Evolutionary conservation across 164 flowering plant genomes (phyloP).

Genomic region (Umbellularia californica): DNA sequence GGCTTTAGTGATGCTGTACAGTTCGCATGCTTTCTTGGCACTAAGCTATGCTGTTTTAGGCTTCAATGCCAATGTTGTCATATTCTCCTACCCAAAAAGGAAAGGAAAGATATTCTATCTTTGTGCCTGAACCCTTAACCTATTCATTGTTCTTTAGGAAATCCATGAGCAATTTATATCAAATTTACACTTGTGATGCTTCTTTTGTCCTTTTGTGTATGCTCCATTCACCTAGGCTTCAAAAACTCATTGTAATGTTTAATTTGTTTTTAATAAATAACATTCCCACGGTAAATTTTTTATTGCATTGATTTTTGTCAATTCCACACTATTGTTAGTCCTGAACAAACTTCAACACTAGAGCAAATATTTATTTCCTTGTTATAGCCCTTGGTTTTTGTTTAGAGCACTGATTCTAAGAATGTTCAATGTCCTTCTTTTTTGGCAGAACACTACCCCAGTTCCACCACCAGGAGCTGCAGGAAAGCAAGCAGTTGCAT

Average conservation of each 20-base stretch:
- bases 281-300: background rate
- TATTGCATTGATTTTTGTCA: background rate
- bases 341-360: no score
- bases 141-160: background rate
- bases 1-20: background rate
- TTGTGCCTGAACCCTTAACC: background rate
- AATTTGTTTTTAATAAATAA: no score
- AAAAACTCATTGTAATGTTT: background rate
- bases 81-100: background rate
- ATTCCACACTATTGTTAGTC: background rate
- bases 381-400: background rate
- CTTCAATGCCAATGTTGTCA: background rate
- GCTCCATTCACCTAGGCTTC: background rate
- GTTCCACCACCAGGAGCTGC: conserved; percentile 76
- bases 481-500: conserved; percentile 94
- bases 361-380: background rate
- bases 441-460: conserved; percentile 82
- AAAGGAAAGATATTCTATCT: background rate
- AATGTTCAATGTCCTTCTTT: background rate
- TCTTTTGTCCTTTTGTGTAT: background rate
- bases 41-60: background rate
- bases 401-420: conserved; percentile 7
- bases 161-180: background rate
- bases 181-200: background rate
- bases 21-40: background rate